phyloP scores from a whole-genome alignment of 345 rosid genomes.

The Eucalyptus melliodora region DNA sequence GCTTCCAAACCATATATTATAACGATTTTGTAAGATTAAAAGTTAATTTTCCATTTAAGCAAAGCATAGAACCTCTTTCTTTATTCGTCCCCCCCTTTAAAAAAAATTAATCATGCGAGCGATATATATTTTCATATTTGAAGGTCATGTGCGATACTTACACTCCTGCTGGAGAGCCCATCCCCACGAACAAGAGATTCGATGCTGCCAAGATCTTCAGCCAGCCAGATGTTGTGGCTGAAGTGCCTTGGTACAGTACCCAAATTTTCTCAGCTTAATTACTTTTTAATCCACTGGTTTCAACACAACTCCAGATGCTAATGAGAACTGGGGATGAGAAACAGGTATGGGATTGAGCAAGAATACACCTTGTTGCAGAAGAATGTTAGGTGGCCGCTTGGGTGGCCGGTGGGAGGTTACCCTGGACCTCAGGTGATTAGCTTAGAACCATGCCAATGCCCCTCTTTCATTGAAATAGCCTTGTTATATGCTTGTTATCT shows the following conservation, averaged over 20 bases:
- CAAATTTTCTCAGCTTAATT: background rate
- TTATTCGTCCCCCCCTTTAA: background rate
- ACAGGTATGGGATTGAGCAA: slow-evolving; percentile 22
- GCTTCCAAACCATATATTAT: background rate
- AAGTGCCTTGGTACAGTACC: slow-evolving; percentile 10
- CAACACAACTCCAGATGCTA: background rate
- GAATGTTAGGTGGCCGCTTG: slow-evolving; percentile 11
- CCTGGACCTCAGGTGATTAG: slow-evolving; percentile 13
- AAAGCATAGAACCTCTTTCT: background rate
- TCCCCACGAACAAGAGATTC: slow-evolving; percentile 17
- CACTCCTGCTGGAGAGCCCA: slow-evolving; percentile 15
- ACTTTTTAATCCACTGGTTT: background rate
- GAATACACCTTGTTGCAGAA: slow-evolving; percentile 19
- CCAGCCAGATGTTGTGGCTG: slow-evolving; percentile 4
- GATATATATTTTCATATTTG: background rate
- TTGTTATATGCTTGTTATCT: background rate
- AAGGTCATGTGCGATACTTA: slow-evolving; percentile 20
- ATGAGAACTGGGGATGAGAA: background rate
- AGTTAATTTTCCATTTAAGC: background rate
- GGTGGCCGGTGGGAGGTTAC: slow-evolving; percentile 21
- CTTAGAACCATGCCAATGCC: background rate
- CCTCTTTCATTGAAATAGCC: background rate
- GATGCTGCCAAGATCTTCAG: slow-evolving; percentile 16
- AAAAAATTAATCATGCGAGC: background rate
- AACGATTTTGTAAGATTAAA: background rate